Conservation (phyloP, 2,329 filamentous ascomycete species). For the Geoglossum cookeanum region DNA sequence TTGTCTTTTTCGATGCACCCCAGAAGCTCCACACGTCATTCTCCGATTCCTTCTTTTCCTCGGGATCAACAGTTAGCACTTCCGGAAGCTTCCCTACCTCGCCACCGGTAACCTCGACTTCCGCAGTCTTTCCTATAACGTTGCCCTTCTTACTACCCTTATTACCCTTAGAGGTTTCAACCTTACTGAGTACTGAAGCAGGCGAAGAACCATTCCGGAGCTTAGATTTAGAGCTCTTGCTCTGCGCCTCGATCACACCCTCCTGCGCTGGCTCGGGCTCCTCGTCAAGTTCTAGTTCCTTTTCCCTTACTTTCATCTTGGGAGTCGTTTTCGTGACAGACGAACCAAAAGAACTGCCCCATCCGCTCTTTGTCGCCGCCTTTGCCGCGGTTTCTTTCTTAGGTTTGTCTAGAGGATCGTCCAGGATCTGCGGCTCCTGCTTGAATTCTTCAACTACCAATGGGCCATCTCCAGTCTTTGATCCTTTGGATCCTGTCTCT, state of each 20-base stretch:
- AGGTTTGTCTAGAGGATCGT: conserved; percentile 9
- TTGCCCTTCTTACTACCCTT: conserved; percentile 7
- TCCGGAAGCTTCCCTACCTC: conserved; percentile 9
- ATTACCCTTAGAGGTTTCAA: conserved; percentile 6
- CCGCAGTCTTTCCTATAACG: conserved; percentile 9
- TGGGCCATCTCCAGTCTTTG: conserved; percentile 6
- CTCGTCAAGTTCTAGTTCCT: conserved; percentile 11
- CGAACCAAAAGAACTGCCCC: conserved; percentile 22
- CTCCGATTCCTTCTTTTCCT: not conserved
- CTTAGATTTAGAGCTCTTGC: not conserved
- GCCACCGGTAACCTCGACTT: conserved; percentile 6
- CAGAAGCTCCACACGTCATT: conserved; percentile 24
- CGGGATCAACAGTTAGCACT: conserved; percentile 6
- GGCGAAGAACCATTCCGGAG: not conserved
- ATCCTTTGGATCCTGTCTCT: conserved; percentile 8
- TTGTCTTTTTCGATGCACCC: conserved; percentile 26
- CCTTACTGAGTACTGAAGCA: not conserved
- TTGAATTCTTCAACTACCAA: conserved; percentile 12
- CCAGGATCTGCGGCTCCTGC: conserved; percentile 8
- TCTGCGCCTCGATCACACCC: conserved; percentile 1
- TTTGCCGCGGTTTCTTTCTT: conserved; percentile 21
- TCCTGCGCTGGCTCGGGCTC: conserved; percentile 15
- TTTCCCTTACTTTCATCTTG: conserved; percentile 13
- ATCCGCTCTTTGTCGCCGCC: conserved; percentile 21
- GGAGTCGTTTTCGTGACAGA: conserved; percentile 17